Percentiles rank a stretch among this genome's conserved stretches.
These are phyloP conservation scores for Sporothrix pseudoabietina DNA, from an alignment of 2,329 filamentous ascomycete genomes.

Conservation along the genomic window DNA sequence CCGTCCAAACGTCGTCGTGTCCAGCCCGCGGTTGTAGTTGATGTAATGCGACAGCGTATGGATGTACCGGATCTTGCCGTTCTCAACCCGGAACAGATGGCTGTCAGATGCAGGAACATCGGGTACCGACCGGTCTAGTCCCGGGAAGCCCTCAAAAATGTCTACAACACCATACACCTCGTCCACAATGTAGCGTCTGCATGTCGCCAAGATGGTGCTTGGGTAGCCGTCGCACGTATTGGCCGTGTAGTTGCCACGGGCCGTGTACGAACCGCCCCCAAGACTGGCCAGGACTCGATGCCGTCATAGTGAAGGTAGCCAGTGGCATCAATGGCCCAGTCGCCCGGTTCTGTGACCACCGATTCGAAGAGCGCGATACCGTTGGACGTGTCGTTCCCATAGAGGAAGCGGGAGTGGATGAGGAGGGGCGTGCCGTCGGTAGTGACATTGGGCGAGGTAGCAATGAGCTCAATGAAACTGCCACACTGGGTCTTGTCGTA, in stretches of 20 bases:
- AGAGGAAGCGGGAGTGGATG: not conserved
- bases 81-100: conserved; percentile 40
- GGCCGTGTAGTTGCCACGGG: conserved; percentile 31
- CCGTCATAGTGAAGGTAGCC: conserved; percentile 36
- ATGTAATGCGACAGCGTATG: conserved; percentile 40
- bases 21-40: conserved; percentile 29
- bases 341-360: conserved; percentile 38
- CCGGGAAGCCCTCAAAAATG: conserved; percentile 38
- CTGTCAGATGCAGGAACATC: conserved; percentile 37
- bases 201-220: conserved; percentile 35
- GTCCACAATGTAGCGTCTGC: conserved; percentile 41
- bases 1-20: not conserved
- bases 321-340: conserved; percentile 41
- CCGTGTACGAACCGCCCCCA: conserved; percentile 36
- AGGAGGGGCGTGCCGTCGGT: not conserved
- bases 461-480: conserved; percentile 33
- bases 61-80: conserved; percentile 39
- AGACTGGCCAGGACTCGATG: conserved; percentile 35
- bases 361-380: not conserved
- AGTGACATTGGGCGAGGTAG: conserved; percentile 20
- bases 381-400: not conserved
- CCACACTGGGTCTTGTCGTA: conserved; percentile 37
- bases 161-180: conserved; percentile 36
- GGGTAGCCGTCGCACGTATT: conserved; percentile 38
- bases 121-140: conserved; percentile 34